Evolutionary conservation across 2,329 filamentous ascomycete genomes (phyloP).

Genomic region (Fusarium ramigenum): DNA sequence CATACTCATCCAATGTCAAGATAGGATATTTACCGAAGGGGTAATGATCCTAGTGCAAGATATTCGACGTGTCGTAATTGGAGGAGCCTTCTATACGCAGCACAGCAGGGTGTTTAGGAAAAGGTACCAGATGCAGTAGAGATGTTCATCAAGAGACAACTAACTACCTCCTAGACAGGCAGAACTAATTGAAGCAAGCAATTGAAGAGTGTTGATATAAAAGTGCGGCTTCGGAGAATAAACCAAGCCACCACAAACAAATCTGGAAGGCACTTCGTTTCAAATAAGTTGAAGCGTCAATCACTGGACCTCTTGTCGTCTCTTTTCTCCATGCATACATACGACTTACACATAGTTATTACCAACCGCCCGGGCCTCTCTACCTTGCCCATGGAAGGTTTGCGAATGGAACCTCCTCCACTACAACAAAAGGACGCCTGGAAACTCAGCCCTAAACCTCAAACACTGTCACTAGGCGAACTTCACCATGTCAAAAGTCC

Average conservation of each 20-base stretch:
- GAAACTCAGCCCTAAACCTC: slow-evolving; percentile 7
- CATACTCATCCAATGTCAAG: slow-evolving; percentile 20
- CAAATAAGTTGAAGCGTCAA: background rate
- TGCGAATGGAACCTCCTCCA: background rate
- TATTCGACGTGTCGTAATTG: slow-evolving; percentile 17
- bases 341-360: slow-evolving; percentile 6
- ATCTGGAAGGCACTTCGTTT: slow-evolving; percentile 7
- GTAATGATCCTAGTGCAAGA: slow-evolving; percentile 24
- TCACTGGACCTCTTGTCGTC: background rate
- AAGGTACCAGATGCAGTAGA: background rate
- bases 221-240: slow-evolving; percentile 19
- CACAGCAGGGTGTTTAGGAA: background rate
- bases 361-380: slow-evolving; percentile 2
- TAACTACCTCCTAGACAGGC: background rate
- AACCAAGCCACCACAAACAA: slow-evolving; percentile 14
- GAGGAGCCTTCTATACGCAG: background rate
- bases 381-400: background rate
- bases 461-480: background rate
- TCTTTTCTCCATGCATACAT: slow-evolving; percentile 1
- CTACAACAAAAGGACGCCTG: background rate
- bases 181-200: background rate
- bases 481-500: background rate
- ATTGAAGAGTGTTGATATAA: background rate
- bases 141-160: background rate
- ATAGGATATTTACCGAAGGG: slow-evolving; percentile 29